A percentile compares a stretch with the other conserved stretches of the same genome.
These are phyloP conservation scores for Mollisia scopiformis DNA, from an alignment of 2,329 filamentous ascomycete genomes.

Conservation along the genomic window DNA sequence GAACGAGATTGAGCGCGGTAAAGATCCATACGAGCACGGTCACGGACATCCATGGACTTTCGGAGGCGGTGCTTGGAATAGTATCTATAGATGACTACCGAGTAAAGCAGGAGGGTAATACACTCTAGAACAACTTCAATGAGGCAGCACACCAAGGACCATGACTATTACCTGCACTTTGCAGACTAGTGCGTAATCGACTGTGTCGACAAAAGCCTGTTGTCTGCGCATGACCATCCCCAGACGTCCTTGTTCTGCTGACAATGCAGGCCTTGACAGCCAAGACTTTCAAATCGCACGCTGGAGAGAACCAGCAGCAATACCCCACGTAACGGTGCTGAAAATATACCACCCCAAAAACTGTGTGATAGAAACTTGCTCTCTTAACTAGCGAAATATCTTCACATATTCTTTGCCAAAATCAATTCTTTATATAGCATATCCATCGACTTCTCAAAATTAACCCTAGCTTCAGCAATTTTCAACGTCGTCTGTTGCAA, in stretches of 20 bases:
- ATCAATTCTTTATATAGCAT: too few relatives aligned
- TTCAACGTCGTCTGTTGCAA: too few relatives aligned
- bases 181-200: slow-evolving; percentile 90
- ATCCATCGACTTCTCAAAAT: too few relatives aligned
- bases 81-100: slow-evolving; percentile 94
- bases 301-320: slow-evolving; percentile 84
- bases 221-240: slow-evolving; percentile 97
- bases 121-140: slow-evolving; percentile 95
- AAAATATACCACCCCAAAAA: slow-evolving; percentile 90
- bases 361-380: slow-evolving; percentile 97
- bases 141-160: slow-evolving; percentile 93
- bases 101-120: slow-evolving; percentile 91
- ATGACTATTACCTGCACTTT: slow-evolving; percentile 87
- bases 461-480: too few relatives aligned
- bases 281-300: slow-evolving; percentile 73
- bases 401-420: too few relatives aligned
- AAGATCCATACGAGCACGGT: slow-evolving; percentile 90
- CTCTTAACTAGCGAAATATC: too few relatives aligned
- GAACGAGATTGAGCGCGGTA: slow-evolving; percentile 85
- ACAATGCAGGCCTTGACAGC: too few relatives aligned
- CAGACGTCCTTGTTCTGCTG: slow-evolving; percentile 86
- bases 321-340: slow-evolving; percentile 88
- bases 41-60: slow-evolving; percentile 95
- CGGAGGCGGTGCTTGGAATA: slow-evolving; percentile 93
- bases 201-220: slow-evolving; percentile 79